Percentiles rank a stretch among this genome's conserved stretches.
Evolutionary conservation across 208 protist genomes (phyloP).

Genomic region (Entamoeba dispar): DNA sequence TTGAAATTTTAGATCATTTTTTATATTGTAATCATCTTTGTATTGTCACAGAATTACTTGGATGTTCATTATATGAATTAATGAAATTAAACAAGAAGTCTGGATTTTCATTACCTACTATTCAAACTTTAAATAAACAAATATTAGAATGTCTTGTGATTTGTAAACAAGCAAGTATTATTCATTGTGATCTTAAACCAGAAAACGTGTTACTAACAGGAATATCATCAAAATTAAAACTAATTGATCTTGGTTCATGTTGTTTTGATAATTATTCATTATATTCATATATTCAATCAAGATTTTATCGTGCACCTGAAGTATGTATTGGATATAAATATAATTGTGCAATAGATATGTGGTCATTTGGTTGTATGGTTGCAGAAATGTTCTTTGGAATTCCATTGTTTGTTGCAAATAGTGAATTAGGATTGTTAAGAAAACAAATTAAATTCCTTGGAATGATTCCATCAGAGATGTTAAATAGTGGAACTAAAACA

Average conservation of each 20-base stretch:
- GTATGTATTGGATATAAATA: slow-evolving; percentile 51
- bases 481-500: background rate
- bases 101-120: slow-evolving; percentile 35
- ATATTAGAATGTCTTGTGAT: slow-evolving; percentile 8
- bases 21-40: slow-evolving; percentile 32
- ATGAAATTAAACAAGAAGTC: slow-evolving; percentile 48
- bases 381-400: slow-evolving; percentile 58
- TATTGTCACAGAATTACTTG: slow-evolving; percentile 57
- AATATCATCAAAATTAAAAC: background rate
- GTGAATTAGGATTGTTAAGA: background rate
- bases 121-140: slow-evolving; percentile 29
- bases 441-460: background rate
- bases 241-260: slow-evolving; percentile 19
- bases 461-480: background rate
- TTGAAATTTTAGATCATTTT: slow-evolving; percentile 13
- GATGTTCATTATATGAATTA: slow-evolving; percentile 59
- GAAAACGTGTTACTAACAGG: slow-evolving; percentile 50
- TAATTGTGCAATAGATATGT: slow-evolving; percentile 80
- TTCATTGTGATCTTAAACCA: slow-evolving; percentile 46
- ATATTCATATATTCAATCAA: slow-evolving; percentile 66
- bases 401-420: slow-evolving; percentile 59
- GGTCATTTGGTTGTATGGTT: slow-evolving; percentile 86
- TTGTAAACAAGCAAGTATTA: slow-evolving; percentile 12
- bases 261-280: slow-evolving; percentile 46
- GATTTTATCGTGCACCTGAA: slow-evolving; percentile 69